Evolutionary conservation across 169 alveolate species (phyloP), one percentile per base, ranked within the genome.

Genomic region (Plasmodium blacklocki): DNA sequence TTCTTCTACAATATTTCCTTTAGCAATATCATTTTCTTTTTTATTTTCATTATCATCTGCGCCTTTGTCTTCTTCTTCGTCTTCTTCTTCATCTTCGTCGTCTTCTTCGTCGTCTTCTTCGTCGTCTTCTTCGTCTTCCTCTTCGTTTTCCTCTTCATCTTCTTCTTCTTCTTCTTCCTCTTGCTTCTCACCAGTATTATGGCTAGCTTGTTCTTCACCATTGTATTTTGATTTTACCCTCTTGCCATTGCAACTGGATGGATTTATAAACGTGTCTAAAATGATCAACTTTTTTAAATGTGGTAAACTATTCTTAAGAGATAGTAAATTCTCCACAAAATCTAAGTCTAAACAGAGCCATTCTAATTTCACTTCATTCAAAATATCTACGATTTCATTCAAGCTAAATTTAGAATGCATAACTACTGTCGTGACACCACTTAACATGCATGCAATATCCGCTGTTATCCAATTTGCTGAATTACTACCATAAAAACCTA

Each of bases 401-500:
- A 68, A 3, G 49, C 91, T 70, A 52, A 83, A 83, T 47, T 70
- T 83, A 15, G 91, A 67, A 47, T 83, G 91, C 91, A 83, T 83
- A 12, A 83, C 73, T 12, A 83, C 14, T 7, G 74, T 67, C 3
- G 91, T 83, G 12, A 45, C 52, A 32, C 70, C 83, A 47, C 74
- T 83, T 21, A 3, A 3, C 83, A 68, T 45, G 62, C 58, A 7
- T 12, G 91, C 73, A 1, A 83, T 32, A 56, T 83, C 91, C 0
- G 83, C 83, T 14, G 23, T 15, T 43, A 83, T 32, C 91, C 91
- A 83, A 60, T 83, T 83, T 2, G 73, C 47, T 1, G 91, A 83
- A 49, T 83, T 83, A 49, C 32, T n/a, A 39, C 85, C 91, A 68
- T 70, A 83, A 8, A 83, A 39, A n/a, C 91, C 91, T 60, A 83